A percentile compares a stretch with the other conserved stretches of the same genome.
Evolutionary conservation across 345 rosid genomes (phyloP).

Genomic region (Brassica cretica): DNA sequence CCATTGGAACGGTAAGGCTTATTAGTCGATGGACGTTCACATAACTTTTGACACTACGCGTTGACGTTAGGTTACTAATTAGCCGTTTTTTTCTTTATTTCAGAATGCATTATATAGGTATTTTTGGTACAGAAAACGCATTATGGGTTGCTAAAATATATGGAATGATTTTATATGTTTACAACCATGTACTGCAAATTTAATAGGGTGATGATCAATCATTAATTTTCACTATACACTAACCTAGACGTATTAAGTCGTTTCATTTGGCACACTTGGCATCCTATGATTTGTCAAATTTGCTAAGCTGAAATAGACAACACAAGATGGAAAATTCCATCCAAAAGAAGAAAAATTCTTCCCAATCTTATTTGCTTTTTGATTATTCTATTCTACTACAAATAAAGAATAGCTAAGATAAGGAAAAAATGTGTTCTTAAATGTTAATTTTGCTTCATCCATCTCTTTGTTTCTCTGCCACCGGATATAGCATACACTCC

Average conservation of each 20-base stretch:
- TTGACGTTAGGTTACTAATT: conserved; percentile 18
- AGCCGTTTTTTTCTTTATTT: conserved; percentile 19
- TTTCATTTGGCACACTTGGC: conserved; percentile 19
- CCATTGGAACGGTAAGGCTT: conserved; percentile 11
- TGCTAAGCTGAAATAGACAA: conserved; percentile 29
- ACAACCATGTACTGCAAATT: not conserved
- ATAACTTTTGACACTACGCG: not conserved
- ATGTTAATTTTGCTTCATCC: not conserved
- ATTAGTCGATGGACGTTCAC: not conserved
- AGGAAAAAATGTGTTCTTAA: not conserved
- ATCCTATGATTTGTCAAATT: conserved; percentile 8
- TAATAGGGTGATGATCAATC: not conserved
- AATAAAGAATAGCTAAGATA: not conserved
- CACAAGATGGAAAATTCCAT: conserved; percentile 23
- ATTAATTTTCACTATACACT: not conserved
- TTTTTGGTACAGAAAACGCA: not conserved
- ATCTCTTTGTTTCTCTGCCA: conserved; percentile 24
- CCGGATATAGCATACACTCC: conserved; percentile 24
- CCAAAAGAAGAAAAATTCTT: conserved; percentile 39
- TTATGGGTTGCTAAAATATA: not conserved
- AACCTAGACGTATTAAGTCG: conserved; percentile 26
- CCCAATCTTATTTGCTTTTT: conserved; percentile 25
- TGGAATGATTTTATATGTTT: conserved; percentile 12
- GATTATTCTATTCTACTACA: conserved; percentile 15
- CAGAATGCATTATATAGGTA: conserved; percentile 2